Conservation (phyloP, 345 rosid genomes). For the Brassica incana region DNA sequence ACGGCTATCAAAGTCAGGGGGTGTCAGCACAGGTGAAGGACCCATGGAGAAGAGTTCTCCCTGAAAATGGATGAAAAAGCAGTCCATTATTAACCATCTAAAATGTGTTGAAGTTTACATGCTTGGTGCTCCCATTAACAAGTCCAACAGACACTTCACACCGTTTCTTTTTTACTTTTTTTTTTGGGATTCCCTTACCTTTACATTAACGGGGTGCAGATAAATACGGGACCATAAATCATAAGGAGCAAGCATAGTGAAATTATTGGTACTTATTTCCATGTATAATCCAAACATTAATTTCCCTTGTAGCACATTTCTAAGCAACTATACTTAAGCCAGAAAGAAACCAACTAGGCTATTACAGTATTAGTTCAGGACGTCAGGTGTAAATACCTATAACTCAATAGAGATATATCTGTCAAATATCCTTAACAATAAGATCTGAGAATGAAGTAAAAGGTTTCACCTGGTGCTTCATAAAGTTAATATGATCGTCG, state of each 20-base stretch:
- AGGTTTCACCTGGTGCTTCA: conserved; percentile 69
- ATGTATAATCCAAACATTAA: background rate
- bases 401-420: conserved; percentile 6
- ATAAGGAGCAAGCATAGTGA: conserved; percentile 5
- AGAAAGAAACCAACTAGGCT: conserved; percentile 1
- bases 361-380: conserved; percentile 16
- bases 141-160: conserved; percentile 18
- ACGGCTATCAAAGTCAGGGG: conserved; percentile 29
- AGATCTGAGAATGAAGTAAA: conserved; percentile 14
- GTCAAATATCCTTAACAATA: background rate
- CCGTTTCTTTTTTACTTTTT: conserved; percentile 5
- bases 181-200: conserved; percentile 5
- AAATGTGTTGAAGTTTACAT: conserved; percentile 17
- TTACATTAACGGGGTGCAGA: conserved; percentile 9
- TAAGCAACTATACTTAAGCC: conserved; percentile 7
- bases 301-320: conserved; percentile 18
- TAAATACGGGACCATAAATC: background rate
- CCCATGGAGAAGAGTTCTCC: conserved; percentile 32
- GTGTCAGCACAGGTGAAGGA: conserved; percentile 16
- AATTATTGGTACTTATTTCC: conserved; percentile 4
- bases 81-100: conserved; percentile 9
- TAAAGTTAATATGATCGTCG: conserved; percentile 60
- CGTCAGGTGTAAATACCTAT: conserved; percentile 1
- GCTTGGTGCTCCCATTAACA: background rate
- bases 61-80: conserved; percentile 18